These are phyloP conservation scores for Chaetoceros muelleri DNA, from an alignment of 108 stramenopile genomes.

Conservation along the genomic window DNA sequence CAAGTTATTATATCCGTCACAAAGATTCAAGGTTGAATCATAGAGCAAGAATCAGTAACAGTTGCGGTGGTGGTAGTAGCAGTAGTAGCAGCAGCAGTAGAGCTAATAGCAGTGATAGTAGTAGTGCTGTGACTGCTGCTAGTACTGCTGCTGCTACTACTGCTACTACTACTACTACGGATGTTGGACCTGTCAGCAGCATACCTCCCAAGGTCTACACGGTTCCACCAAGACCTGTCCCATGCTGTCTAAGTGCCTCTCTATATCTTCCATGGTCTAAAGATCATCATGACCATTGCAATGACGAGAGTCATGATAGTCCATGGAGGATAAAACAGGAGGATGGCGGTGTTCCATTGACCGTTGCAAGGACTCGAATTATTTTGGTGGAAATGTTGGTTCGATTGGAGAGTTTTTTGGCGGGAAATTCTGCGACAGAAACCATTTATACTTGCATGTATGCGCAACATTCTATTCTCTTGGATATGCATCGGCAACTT, in stretches of 20 bases:
- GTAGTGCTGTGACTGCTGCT: too few species aligned
- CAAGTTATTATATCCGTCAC: slow-evolving; percentile 13
- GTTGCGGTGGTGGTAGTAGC: too few species aligned
- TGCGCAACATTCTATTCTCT: slow-evolving; percentile 53
- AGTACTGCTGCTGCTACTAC: too few species aligned
- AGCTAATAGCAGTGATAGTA: slow-evolving; percentile 10
- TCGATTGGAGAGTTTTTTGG: slow-evolving; percentile 39
- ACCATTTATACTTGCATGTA: slow-evolving; percentile 79
- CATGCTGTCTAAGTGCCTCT: slow-evolving; percentile 26
- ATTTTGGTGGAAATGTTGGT: slow-evolving; percentile 29
- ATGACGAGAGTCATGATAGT: too few species aligned
- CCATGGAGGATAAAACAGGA: too few species aligned
- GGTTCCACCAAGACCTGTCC: slow-evolving; percentile 33
- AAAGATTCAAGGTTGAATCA: too few species aligned
- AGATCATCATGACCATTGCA: too few species aligned
- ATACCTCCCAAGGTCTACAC: too few species aligned
- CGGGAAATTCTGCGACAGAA: slow-evolving; percentile 78
- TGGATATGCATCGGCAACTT: slow-evolving; percentile 46
- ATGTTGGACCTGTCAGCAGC: too few species aligned
- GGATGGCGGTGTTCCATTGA: slow-evolving; percentile 26
- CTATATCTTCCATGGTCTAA: too few species aligned
- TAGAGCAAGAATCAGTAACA: too few species aligned
- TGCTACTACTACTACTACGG: too few species aligned
- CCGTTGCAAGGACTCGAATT: slow-evolving; percentile 16
- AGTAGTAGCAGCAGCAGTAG: not conserved